Conservation (phyloP, 2,329 filamentous ascomycete genomes). For the Aspergillus alliaceus region DNA sequence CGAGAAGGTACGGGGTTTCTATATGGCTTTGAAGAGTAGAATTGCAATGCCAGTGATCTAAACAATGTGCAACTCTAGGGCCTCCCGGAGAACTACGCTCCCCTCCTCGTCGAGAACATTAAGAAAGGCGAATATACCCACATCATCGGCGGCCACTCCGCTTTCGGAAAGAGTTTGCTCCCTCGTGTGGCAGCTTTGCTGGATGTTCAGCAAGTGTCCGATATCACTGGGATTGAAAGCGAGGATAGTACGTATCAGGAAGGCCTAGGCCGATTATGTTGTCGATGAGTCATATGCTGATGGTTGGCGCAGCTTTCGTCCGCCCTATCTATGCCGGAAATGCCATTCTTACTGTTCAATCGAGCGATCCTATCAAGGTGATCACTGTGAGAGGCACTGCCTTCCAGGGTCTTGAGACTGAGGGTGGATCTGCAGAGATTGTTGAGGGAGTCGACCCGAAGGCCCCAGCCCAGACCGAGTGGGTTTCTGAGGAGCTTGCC, state of each 20-base stretch:
- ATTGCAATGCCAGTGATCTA: neutral
- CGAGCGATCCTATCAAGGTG: conserved; percentile 78
- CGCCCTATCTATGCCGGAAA: conserved; percentile 98
- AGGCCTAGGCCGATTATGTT: neutral
- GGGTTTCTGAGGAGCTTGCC: conserved; percentile 89
- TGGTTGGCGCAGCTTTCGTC: conserved; percentile 66
- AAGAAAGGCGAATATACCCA: conserved; percentile 94
- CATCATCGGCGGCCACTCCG: conserved; percentile 84
- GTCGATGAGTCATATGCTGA: conserved; percentile 25
- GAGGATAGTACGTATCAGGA: conserved; percentile 67
- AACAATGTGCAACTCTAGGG: conserved; percentile 55
- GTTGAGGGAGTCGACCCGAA: conserved; percentile 86
- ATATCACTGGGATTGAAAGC: conserved; percentile 81
- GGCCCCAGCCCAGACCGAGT: conserved; percentile 70
- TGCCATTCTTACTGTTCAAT: conserved; percentile 93
- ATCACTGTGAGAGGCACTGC: conserved; percentile 92
- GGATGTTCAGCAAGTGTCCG: conserved; percentile 90
- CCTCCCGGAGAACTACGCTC: conserved; percentile 91
- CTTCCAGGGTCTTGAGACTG: conserved; percentile 72
- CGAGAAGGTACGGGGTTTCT: conserved; percentile 66
- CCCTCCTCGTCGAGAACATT: conserved; percentile 90
- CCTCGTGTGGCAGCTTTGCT: conserved; percentile 88
- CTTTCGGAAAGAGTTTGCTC: conserved; percentile 94
- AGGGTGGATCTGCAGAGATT: conserved; percentile 71
- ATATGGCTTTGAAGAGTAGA: neutral